Percentiles rank a stretch among this genome's conserved stretches.
phyloP scores from a whole-genome alignment of 202 grass and related monocot genomes.

The Zoysia matrella region DNA sequence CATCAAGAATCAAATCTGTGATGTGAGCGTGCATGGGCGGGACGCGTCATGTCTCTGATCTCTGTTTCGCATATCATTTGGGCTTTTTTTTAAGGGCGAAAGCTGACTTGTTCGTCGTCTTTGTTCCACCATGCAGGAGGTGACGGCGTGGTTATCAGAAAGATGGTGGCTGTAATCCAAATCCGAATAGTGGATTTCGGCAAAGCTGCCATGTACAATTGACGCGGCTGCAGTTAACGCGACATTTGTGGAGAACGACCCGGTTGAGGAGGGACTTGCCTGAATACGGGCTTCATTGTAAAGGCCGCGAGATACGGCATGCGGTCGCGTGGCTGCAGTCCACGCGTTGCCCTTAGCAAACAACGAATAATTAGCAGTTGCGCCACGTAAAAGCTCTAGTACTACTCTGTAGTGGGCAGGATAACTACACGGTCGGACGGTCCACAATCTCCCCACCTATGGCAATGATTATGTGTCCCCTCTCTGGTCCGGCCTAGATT shows the following conservation, averaged over 20 bases:
- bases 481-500: background rate
- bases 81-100: background rate
- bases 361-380: too few species aligned
- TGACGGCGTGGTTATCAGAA: background rate
- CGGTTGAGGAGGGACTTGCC: background rate
- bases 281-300: too few species aligned
- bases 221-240: background rate
- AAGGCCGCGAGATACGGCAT: too few species aligned
- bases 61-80: background rate
- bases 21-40: background rate
- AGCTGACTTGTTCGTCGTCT: background rate
- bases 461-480: background rate
- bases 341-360: too few species aligned
- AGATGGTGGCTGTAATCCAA: background rate
- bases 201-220: background rate
- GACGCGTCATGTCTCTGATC: background rate
- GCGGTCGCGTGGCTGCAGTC: too few species aligned
- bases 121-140: slow-evolving; percentile 2
- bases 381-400: too few species aligned
- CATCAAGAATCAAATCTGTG: background rate
- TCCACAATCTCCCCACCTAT: too few species aligned
- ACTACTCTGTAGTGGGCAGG: too few species aligned
- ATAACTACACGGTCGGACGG: too few species aligned
- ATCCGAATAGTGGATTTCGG: slow-evolving; percentile 1
- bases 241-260: background rate